Conservation (phyloP, 2,329 filamentous ascomycete genomes). For the Cercospora canescens region DNA sequence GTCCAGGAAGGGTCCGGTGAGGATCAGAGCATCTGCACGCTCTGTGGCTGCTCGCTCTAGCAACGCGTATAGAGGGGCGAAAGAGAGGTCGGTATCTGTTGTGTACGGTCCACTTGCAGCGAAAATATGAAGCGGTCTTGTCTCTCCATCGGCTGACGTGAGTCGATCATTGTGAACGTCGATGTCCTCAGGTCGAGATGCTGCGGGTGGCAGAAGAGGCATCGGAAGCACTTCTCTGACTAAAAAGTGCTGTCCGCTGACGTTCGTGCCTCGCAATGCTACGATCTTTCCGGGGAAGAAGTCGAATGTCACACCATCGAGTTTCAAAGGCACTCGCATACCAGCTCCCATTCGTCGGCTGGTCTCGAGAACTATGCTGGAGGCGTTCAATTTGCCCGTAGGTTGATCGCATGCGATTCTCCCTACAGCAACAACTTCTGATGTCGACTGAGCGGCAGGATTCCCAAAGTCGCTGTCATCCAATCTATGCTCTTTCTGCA, state of each 20-base stretch:
- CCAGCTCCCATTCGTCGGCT: conserved; percentile 82
- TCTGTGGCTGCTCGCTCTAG: conserved; percentile 74
- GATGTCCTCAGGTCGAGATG: conserved; percentile 66
- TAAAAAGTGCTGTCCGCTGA: conserved; percentile 78
- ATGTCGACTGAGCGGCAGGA: conserved; percentile 79
- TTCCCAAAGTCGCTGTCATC: conserved; percentile 84
- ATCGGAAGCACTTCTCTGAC: conserved; percentile 74
- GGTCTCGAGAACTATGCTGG: conserved; percentile 84
- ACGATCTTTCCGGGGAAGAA: conserved; percentile 96
- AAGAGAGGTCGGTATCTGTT: conserved; percentile 87
- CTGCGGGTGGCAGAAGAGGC: conserved; percentile 73
- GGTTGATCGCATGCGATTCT: conserved; percentile 84
- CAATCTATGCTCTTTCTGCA: conserved; percentile 72
- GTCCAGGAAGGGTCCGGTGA: conserved; percentile 88
- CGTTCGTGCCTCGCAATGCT: conserved; percentile 81
- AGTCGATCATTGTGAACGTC: conserved; percentile 70
- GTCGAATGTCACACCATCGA: conserved; percentile 71
- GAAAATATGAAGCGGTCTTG: conserved; percentile 71
- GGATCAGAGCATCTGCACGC: conserved; percentile 74
- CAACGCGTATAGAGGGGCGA: conserved; percentile 79
- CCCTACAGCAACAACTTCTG: conserved; percentile 85
- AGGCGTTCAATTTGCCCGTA: conserved; percentile 83
- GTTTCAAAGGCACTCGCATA: conserved; percentile 74
- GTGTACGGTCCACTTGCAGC: conserved; percentile 88
- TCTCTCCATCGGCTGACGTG: conserved; percentile 59